Evolutionary conservation across 495 filamentous ascomycete genomes (phyloP), one percentile per base, ranked within the genome.

Genomic region (Neurospora cerealis): DNA sequence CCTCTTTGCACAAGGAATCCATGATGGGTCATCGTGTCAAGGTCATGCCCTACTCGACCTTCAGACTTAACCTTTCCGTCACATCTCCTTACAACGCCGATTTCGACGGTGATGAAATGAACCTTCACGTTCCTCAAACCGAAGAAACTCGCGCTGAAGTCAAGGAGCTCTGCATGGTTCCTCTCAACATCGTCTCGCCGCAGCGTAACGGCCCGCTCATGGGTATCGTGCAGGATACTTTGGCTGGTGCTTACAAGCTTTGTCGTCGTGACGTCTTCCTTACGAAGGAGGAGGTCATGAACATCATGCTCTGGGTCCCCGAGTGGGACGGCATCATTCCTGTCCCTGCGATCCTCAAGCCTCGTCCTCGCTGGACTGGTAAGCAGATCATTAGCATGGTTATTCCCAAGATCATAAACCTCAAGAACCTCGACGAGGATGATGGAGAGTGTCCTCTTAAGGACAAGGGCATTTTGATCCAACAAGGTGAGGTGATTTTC

Each of bases 61-160:
- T 99, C 86, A 89, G 96, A 40, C 87, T 99, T 32, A 99, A 99
- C 78, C 83, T 99, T 73, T 99, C 96, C 1, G 96, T 99, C 77
- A 99, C 96, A 0, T 95, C 94, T 54, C 96, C 96, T 2, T 99
- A 99, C 87, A 99, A 99, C 82, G 96, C 96, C 62, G 96, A 99
- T 90, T 99, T 99, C 79, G 96, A 99, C 77, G 96, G 96, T 76
- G 96, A 99, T 75, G 96, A 99, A 82, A 99, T 99, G 96, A 99
- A 99, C 78, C 82, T 99, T 74, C 96, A 99, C 82, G 94, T 99
- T 6, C 96, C 96, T 19, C 96, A 99, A 80, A 99, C 96, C 3
- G 96, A 98, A 83, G 96, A 99, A 83, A 96, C 96, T 15, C 89
- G 96, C 70, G 91, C 95, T 9, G 96, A 99, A 83, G 88, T 99